Percentiles rank a stretch among this genome's conserved stretches.
phyloP scores from a whole-genome alignment of 1,139 yeast genomes.

The Debaryomyces subglobosus region DNA sequence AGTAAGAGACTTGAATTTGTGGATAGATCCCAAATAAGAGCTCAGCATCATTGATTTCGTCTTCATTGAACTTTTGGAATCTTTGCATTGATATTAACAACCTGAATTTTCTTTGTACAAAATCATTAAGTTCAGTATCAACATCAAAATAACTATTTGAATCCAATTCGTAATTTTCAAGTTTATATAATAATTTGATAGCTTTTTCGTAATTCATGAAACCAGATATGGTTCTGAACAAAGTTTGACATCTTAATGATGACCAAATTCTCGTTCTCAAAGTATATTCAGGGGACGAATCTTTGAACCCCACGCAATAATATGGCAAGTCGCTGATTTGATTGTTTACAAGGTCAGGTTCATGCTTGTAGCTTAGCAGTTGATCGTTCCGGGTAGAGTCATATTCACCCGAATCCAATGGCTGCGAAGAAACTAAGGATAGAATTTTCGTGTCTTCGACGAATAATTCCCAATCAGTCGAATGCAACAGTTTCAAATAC shows the following conservation, averaged over 20 bases:
- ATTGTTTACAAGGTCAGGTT: slow-evolving; percentile 10
- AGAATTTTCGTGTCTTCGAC: slow-evolving; percentile 51
- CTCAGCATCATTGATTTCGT: slow-evolving; percentile 42
- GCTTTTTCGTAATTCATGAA: slow-evolving; percentile 61
- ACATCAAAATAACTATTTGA: slow-evolving; percentile 14
- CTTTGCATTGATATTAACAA: slow-evolving; percentile 50
- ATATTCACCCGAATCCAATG: slow-evolving; percentile 10
- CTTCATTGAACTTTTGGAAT: slow-evolving; percentile 33
- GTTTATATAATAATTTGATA: slow-evolving; percentile 48
- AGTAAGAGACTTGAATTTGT: slow-evolving; percentile 47
- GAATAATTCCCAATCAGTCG: slow-evolving; percentile 54
- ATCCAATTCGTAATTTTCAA: slow-evolving; percentile 35
- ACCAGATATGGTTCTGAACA: slow-evolving; percentile 57
- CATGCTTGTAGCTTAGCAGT: slow-evolving; percentile 10
- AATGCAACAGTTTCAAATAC: slow-evolving; percentile 53
- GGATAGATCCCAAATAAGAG: slow-evolving; percentile 46
- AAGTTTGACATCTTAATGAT: slow-evolving; percentile 56
- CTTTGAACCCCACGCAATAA: slow-evolving; percentile 53
- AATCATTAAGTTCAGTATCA: slow-evolving; percentile 26
- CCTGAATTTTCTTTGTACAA: slow-evolving; percentile 47
- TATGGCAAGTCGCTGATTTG: slow-evolving; percentile 44
- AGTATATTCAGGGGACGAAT: slow-evolving; percentile 56
- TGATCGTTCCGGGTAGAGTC: slow-evolving; percentile 21
- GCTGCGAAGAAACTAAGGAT: slow-evolving; percentile 32
- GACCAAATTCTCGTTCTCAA: slow-evolving; percentile 62